Conservation (phyloP, 148 eudicot species). For the Nyssa sinensis region DNA sequence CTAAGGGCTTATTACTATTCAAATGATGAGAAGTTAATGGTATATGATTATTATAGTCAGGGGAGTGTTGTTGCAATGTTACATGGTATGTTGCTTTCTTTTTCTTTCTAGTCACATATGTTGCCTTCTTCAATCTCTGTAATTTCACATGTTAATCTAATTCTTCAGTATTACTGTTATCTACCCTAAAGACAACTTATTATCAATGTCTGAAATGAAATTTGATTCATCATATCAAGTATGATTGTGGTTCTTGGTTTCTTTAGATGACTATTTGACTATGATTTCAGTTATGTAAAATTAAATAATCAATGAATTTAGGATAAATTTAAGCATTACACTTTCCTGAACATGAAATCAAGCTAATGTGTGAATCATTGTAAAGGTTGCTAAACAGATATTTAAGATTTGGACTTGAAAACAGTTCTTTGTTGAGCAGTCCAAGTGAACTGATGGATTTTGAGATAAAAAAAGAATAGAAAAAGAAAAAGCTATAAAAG, state of each 20-base stretch:
- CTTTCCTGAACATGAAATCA: background rate
- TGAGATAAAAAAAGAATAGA: background rate
- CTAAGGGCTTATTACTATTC: conserved; percentile 91
- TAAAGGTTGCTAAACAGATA: background rate
- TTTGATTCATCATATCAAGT: background rate
- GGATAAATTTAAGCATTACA: background rate
- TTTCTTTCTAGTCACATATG: no score
- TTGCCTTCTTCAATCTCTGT: background rate
- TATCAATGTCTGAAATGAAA: background rate
- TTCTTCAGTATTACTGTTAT: background rate
- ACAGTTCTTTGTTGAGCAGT: background rate
- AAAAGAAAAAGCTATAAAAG: no score
- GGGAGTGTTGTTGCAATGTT: conserved; percentile 79
- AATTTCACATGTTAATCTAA: background rate
- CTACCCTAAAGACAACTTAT: background rate
- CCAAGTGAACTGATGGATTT: background rate
- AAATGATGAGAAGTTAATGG: conserved; percentile 92
- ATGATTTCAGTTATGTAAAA: background rate
- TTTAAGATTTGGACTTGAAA: background rate
- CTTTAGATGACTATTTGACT: background rate
- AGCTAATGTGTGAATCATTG: background rate
- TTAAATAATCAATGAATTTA: background rate
- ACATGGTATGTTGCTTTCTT: conserved; percentile 58
- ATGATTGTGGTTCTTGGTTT: background rate
- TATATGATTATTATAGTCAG: conserved; percentile 60